Evolutionary conservation across 495 filamentous ascomycete species (phyloP), one percentile per base, ranked within the genome.

Genomic region (Paragyromitra xinjiangensis): DNA sequence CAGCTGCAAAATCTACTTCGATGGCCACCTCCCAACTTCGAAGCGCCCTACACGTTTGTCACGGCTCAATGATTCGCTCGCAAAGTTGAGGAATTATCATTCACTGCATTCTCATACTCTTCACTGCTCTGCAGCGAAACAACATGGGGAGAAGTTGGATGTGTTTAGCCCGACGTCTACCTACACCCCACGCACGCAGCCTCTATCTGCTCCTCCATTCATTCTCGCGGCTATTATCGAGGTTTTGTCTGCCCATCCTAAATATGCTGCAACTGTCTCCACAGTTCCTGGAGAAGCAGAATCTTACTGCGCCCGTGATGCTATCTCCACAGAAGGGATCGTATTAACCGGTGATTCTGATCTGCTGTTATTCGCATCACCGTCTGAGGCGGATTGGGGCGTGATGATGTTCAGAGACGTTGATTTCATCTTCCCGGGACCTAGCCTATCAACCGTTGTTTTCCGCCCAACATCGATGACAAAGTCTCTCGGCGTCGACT

Each of bases 1-100:
- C 39, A 89, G 88, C 42, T 83, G 83, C 22, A 87, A 84, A 51
- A 92, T 96, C 65, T 94, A 89, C 81, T 95, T 96, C 70, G 93
- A 96, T 81, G 92, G 93, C 29, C 90, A 88, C 55, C 85, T 96
- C 11, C 93, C 93, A 8, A 58, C 83, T 6, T 77, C 82, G 16
- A 93, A 93, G 74, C 85, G 85, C 29, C 75, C 83, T 0, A 88
- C 85, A 7, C 86, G 91, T n/a, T 69, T 86, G 24, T 50, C 78
- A 8, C 86, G 91, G 19, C 84, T 92, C 39, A 51, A 56, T 14
- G 68, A 74, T 14, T 71, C 56, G 3, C 80, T 82, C 3, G 1
- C n/a, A 0, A 67, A 69, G 40, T 56, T 82, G 2, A 45, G 29
- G 29, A 4, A 4, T 3, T 82, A 72, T 67, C 81, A 81, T 22